Conservation (phyloP, 768 basidiomycete species). For the Lactifluus pinguis region DNA sequence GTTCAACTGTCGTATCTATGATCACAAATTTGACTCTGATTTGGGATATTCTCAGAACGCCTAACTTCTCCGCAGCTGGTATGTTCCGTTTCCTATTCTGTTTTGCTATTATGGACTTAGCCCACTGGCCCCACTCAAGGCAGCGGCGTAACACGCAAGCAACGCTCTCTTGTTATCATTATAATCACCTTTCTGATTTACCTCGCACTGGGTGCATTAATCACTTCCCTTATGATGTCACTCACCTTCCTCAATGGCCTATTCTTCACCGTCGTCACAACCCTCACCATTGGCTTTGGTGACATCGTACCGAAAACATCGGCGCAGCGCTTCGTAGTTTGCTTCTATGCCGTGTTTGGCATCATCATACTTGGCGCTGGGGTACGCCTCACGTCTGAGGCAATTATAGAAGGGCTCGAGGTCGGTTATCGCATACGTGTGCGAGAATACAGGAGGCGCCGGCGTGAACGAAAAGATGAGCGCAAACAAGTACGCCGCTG, state of each 20-base stretch:
- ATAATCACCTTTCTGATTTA: constrained; percentile 68
- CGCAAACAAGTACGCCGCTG: constrained; percentile 44
- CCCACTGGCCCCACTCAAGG: constrained; percentile 31
- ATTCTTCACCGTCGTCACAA: constrained; percentile 68
- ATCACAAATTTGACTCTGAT: constrained; percentile 62
- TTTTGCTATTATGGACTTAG: constrained; percentile 3
- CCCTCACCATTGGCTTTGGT: constrained; percentile 67
- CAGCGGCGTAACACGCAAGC: constrained; percentile 73
- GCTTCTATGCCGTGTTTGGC: constrained; percentile 49
- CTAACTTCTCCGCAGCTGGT: constrained; percentile 60
- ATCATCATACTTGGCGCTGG: constrained; percentile 47
- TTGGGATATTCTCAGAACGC: constrained; percentile 47
- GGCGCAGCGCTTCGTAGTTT: constrained; percentile 48
- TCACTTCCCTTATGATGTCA: constrained; percentile 42
- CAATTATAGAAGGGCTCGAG: constrained; percentile 63
- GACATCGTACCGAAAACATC: constrained; percentile 51
- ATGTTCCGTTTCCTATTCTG: constrained; percentile 14
- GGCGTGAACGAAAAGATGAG: constrained; percentile 35
- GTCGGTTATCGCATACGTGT: constrained; percentile 53
- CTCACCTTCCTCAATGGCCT: constrained; percentile 63
- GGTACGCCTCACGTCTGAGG: constrained; percentile 35
- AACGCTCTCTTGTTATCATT: constrained; percentile 70
- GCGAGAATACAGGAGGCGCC: constrained; percentile 35
- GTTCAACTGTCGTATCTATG: constrained; percentile 58
- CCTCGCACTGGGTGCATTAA: constrained; percentile 61